These are phyloP conservation scores for Panellus pusillus DNA, from an alignment of 768 basidiomycete genomes.

Conservation along the genomic window DNA sequence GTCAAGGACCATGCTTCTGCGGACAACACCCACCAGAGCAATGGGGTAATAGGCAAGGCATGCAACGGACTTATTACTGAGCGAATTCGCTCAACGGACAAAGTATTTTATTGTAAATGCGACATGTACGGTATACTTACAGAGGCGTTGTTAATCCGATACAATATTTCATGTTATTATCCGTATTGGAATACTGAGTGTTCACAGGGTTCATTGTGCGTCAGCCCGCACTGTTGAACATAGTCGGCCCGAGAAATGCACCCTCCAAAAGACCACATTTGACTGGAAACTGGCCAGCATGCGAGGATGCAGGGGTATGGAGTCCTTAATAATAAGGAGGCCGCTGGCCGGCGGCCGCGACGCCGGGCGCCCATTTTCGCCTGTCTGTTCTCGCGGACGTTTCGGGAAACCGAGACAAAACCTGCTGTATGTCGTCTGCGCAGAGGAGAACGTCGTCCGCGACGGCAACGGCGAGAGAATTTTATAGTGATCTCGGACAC, in stretches of 20 bases:
- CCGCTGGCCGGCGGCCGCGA: slow-evolving; percentile 41
- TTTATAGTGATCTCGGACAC: not conserved
- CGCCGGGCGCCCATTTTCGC: slow-evolving; percentile 22
- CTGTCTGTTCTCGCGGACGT: slow-evolving; percentile 32
- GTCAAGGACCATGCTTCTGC: too few species aligned
- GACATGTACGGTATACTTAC: not conserved
- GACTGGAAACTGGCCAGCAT: slow-evolving; percentile 45
- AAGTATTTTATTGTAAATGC: not conserved
- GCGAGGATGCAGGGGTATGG: slow-evolving; percentile 37
- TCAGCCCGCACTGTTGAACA: not conserved
- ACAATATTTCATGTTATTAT: slow-evolving; percentile 5
- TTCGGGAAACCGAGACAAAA: slow-evolving; percentile 52
- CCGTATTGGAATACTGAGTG: slow-evolving; percentile 8
- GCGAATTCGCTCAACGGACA: not conserved
- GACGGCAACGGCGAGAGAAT: not conserved
- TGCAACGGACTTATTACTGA: too few species aligned
- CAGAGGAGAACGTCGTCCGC: not conserved
- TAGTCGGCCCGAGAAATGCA: slow-evolving; percentile 23
- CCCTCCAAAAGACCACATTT: slow-evolving; percentile 45
- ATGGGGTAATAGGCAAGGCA: too few species aligned
- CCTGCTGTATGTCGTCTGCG: slow-evolving; percentile 31
- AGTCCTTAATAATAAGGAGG: slow-evolving; percentile 45
- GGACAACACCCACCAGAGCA: too few species aligned
- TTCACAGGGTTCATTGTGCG: slow-evolving; percentile 13
- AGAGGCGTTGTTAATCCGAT: not conserved